Base-by-base conservation (phyloP, 495 filamentous ascomycete species). In the Acidomyces sp. region DNA sequence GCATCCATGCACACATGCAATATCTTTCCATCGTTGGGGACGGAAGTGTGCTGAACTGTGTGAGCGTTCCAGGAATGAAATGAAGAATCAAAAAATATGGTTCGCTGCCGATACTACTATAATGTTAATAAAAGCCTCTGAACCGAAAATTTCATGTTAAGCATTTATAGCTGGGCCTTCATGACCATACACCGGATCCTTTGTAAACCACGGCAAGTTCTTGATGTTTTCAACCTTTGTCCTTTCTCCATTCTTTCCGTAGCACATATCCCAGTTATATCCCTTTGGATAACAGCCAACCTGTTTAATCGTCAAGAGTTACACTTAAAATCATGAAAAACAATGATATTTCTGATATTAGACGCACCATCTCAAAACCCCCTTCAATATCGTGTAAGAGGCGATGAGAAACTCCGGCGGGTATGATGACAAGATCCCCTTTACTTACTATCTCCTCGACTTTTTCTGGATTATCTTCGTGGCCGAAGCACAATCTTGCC, bases 191-290 rank as follows among this genome's bases (percentile, higher is more conserved):
- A 52, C 41, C 26, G 52, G 52, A 49, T 55, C 52, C 21, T 33
- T 41, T 19, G 24, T 16, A 40, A 55, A 55, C 56, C 56, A 60
- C 18, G 40, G 26, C 27, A 57, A 32, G 13, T 45, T 39, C 37
- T 36, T 39, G 20, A 51, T 56, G 40, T 43, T 41, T 36, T 56
- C 33, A 9, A 44, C 31, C 34, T 48, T 38, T 12, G 38, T 38
- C 35, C 54, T 50, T 45, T 56, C 57, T 4, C 53, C 43, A 18
- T 34, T 18, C 41, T 58, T 58, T 17, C 78, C 77, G 61, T 80
- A 82, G 45, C 77, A 82, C 75, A 82, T 79, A 55, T 80, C 75
- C 71, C 74, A 81, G 20, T 59, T 51, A 34, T 66, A 69, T 2
- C 65, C 65, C 28, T 42, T 59, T 6, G 74, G 75, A 63, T 82